Percentiles rank a stretch among this genome's conserved stretches.
Conservation (phyloP, 192 early-diverging fungal genomes). For the Podila minutissima region DNA sequence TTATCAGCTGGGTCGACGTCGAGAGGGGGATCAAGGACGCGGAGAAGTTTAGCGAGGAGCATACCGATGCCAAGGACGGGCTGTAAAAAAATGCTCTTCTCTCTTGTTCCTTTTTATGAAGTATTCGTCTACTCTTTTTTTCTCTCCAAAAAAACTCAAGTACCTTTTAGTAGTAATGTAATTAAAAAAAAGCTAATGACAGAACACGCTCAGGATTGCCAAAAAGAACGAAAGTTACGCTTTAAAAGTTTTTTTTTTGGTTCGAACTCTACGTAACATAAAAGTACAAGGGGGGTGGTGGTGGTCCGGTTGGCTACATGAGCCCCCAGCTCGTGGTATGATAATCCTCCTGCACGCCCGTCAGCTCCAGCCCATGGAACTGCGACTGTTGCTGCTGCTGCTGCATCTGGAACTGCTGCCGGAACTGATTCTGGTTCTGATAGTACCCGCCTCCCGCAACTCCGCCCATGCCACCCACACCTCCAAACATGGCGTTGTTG, state of each 20-base stretch:
- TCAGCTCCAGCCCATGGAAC: conserved; percentile 24
- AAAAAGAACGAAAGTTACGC: too few species aligned
- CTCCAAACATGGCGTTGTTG: conserved; percentile 8
- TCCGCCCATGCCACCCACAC: background rate
- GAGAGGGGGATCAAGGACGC: conserved; percentile 66
- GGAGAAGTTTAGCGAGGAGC: conserved; percentile 38
- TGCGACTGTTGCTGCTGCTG: conserved; percentile 3
- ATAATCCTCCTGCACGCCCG: conserved; percentile 30
- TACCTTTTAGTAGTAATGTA: background rate
- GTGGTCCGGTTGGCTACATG: too few species aligned
- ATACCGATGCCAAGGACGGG: conserved; percentile 40
- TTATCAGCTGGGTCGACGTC: conserved; percentile 66
- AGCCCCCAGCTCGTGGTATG: conserved; percentile 22
- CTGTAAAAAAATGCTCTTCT: conserved; percentile 13
- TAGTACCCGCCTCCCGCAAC: background rate
- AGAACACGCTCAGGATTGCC: too few species aligned
- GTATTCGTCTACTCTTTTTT: background rate
- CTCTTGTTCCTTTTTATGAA: background rate
- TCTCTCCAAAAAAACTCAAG: too few species aligned
- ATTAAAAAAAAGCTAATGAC: background rate
- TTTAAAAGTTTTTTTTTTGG: too few species aligned
- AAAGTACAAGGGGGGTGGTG: background rate
- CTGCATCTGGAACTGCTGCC: background rate
- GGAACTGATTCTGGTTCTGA: background rate
- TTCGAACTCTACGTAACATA: too few species aligned